Conservation (phyloP, 1,284 basidiomycete genomes). For the Ceratobasidium sp. region DNA sequence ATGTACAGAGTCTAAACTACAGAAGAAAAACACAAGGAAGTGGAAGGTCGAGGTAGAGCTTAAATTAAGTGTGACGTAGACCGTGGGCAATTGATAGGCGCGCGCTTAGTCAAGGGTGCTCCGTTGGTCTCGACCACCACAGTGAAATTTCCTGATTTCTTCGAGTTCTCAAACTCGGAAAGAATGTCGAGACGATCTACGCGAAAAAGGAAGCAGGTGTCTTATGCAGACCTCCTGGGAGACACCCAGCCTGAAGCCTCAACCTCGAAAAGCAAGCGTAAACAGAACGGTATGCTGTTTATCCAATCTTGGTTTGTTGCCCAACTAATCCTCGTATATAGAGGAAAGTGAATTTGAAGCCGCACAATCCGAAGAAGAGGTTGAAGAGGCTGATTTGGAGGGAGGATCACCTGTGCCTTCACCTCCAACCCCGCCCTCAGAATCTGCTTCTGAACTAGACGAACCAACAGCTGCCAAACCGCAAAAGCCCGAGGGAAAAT, state of each 20-base stretch:
- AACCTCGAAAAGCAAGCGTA: constrained; percentile 14
- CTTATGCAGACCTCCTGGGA: constrained; percentile 17
- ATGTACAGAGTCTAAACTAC: constrained; percentile 37
- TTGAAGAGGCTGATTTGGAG: constrained; percentile 25
- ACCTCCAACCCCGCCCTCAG: constrained; percentile 48
- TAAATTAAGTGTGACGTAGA: constrained; percentile 34
- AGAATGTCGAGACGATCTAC: constrained; percentile 26
- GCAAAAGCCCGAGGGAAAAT: constrained; percentile 56
- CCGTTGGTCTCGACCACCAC: constrained; percentile 15
- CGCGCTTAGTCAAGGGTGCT: constrained; percentile 12
- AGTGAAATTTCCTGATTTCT: background rate
- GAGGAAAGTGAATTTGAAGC: constrained; percentile 58
- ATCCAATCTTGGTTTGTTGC: background rate
- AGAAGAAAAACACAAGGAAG: background rate
- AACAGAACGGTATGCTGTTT: constrained; percentile 22
- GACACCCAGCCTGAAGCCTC: constrained; percentile 6
- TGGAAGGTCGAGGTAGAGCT: background rate
- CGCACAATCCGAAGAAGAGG: constrained; percentile 50
- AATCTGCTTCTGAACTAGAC: constrained; percentile 3
- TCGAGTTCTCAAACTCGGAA: background rate
- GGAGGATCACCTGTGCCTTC: constrained; percentile 50
- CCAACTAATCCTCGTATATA: background rate
- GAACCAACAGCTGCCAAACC: background rate
- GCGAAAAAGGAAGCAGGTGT: constrained; percentile 11
- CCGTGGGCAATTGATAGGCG: constrained; percentile 25